Percentiles rank a stretch among this genome's conserved stretches.
Evolutionary conservation across 306 rosid genomes (phyloP).

Genomic region (Quercus mongolica): DNA sequence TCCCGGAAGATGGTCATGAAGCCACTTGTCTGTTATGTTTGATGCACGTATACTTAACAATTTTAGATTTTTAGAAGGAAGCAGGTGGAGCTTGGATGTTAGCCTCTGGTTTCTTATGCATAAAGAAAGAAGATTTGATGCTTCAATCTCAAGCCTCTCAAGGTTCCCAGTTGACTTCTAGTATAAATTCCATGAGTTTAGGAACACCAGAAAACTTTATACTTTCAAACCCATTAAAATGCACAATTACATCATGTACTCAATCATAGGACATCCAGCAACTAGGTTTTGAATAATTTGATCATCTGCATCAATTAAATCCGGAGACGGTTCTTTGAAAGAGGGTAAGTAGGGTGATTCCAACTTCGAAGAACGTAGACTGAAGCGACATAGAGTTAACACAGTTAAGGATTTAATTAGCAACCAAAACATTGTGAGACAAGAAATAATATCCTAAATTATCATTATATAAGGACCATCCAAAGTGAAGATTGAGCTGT

Average conservation of each 20-base stretch:
- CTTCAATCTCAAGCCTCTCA: no score
- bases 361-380: background rate
- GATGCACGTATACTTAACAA: background rate
- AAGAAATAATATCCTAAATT: background rate
- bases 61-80: constrained; percentile 11
- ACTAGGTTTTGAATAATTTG: no score
- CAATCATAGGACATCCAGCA: no score
- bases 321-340: background rate
- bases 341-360: constrained; percentile 1
- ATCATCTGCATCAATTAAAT: constrained; percentile 5
- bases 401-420: constrained; percentile 13
- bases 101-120: no score
- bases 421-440: constrained; percentile 14
- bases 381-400: constrained; percentile 4
- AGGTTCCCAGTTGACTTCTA: no score
- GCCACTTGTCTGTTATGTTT: constrained; percentile 14
- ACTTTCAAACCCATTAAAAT: no score
- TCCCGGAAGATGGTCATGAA: constrained; percentile 11
- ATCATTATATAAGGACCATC: no score
- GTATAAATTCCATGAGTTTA: no score
- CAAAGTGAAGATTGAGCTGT: constrained; percentile 19
- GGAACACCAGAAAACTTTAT: no score
- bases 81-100: no score
- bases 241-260: no score
- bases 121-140: background rate